Evolutionary conservation across 306 rosid species (phyloP).

Genomic region (Trifolium fragiferum): DNA sequence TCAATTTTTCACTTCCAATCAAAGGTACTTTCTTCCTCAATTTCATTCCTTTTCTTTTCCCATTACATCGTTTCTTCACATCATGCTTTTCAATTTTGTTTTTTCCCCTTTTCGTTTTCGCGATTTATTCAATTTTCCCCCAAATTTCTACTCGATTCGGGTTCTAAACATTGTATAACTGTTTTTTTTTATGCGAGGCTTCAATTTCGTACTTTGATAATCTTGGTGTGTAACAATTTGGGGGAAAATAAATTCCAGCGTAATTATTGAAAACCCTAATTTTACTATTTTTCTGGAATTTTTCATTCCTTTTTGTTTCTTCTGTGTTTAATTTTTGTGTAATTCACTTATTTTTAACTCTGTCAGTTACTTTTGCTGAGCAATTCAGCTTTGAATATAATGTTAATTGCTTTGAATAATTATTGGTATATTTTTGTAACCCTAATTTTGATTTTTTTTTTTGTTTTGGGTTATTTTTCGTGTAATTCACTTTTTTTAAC

Average conservation of each 20-base stretch:
- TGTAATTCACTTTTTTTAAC: constrained; percentile 10
- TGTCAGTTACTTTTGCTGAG: constrained; percentile 42
- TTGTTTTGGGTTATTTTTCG: neutral
- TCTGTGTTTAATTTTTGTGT: constrained; percentile 1
- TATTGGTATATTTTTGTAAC: neutral
- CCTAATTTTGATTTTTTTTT: constrained; percentile 28
- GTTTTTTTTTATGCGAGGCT: neutral
- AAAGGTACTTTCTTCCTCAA: neutral
- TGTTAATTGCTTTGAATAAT: constrained; percentile 21
- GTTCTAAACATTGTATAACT: neutral
- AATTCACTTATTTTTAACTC: constrained; percentile 17
- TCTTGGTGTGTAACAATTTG: constrained; percentile 12
- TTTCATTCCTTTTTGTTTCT: neutral
- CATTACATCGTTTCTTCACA: neutral
- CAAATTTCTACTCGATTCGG: constrained; percentile 8
- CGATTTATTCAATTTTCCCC: neutral
- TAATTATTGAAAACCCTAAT: constrained; percentile 13
- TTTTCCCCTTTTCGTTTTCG: neutral
- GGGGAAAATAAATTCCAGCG: neutral
- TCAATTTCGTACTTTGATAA: neutral
- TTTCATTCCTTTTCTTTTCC: neutral
- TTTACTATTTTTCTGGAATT: neutral
- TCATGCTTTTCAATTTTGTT: neutral
- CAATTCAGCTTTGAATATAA: constrained; percentile 20
- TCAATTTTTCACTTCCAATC: neutral